A percentile compares a stretch with the other conserved stretches of the same genome.
Conservation (phyloP, 768 basidiomycete species). For the Suillus variegatus region DNA sequence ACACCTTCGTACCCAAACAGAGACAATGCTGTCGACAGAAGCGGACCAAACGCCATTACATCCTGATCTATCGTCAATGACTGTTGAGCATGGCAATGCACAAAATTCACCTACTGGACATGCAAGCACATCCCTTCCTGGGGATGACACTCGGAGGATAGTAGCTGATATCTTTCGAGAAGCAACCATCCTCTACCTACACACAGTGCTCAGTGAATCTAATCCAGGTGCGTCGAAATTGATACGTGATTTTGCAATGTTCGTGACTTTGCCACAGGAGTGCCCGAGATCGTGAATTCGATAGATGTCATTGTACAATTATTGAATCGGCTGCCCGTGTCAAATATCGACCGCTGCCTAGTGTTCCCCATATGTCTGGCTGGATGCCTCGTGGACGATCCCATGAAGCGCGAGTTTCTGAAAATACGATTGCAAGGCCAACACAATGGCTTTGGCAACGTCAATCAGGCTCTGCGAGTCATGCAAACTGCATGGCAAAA, state of each 20-base stretch:
- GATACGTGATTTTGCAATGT: neutral
- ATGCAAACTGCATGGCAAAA: slow-evolving; percentile 75
- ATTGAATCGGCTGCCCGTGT: slow-evolving; percentile 54
- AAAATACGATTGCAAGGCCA: slow-evolving; percentile 55
- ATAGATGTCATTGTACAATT: slow-evolving; percentile 56
- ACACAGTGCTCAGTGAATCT: slow-evolving; percentile 68
- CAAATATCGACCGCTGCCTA: slow-evolving; percentile 64
- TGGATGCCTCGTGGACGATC: slow-evolving; percentile 73
- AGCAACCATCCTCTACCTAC: slow-evolving; percentile 64
- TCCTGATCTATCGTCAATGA: slow-evolving; percentile 35
- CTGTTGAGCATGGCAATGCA: slow-evolving; percentile 16
- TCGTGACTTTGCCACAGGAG: slow-evolving; percentile 45
- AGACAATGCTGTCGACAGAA: slow-evolving; percentile 31
- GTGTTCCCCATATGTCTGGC: slow-evolving; percentile 76
- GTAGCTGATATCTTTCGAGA: slow-evolving; percentile 65
- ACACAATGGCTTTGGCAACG: slow-evolving; percentile 61
- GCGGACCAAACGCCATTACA: slow-evolving; percentile 41
- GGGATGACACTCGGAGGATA: slow-evolving; percentile 47
- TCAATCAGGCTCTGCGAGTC: slow-evolving; percentile 54
- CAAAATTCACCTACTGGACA: slow-evolving; percentile 23
- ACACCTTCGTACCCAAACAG: slow-evolving; percentile 50
- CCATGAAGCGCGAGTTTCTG: slow-evolving; percentile 55
- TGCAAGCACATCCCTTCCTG: slow-evolving; percentile 28
- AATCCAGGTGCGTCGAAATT: slow-evolving; percentile 57
- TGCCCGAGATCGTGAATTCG: slow-evolving; percentile 66